Conservation (phyloP, 1,284 basidiomycete species). For the Pterulicium gracile region DNA sequence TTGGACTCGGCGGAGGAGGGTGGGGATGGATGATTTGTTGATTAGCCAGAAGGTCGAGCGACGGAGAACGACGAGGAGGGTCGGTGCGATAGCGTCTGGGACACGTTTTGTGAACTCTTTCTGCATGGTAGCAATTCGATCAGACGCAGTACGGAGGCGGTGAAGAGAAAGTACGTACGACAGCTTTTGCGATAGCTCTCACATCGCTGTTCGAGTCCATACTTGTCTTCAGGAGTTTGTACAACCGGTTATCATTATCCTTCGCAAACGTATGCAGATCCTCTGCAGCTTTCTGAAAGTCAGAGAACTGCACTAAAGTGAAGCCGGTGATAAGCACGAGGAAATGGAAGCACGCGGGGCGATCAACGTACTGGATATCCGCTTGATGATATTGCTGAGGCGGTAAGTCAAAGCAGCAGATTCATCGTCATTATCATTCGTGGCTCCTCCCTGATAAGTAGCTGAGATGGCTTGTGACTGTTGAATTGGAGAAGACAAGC, state of each 20-base stretch:
- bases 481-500: too few species aligned
- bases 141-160: neutral
- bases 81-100: constrained; percentile 58
- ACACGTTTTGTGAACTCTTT: constrained; percentile 70
- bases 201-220: constrained; percentile 81
- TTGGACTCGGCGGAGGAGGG: constrained; percentile 60
- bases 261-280: constrained; percentile 82
- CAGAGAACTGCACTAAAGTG: constrained; percentile 44
- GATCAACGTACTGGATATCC: constrained; percentile 55
- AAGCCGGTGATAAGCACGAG: constrained; percentile 10
- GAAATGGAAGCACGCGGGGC: too few species aligned
- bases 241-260: constrained; percentile 77
- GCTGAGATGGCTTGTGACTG: too few species aligned
- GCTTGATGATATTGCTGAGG: constrained; percentile 44
- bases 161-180: constrained; percentile 30
- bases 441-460: constrained; percentile 65
- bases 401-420: constrained; percentile 32
- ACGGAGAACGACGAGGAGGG: constrained; percentile 68
- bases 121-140: constrained; percentile 21
- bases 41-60: constrained; percentile 64
- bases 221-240: constrained; percentile 74
- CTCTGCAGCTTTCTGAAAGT: constrained; percentile 63
- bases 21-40: constrained; percentile 80
- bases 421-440: constrained; percentile 65
- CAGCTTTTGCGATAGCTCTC: constrained; percentile 70